A percentile compares a stretch with the other conserved stretches of the same genome.
Conservation (phyloP, 2,329 filamentous ascomycete genomes). For the Phialophora chinensis region DNA sequence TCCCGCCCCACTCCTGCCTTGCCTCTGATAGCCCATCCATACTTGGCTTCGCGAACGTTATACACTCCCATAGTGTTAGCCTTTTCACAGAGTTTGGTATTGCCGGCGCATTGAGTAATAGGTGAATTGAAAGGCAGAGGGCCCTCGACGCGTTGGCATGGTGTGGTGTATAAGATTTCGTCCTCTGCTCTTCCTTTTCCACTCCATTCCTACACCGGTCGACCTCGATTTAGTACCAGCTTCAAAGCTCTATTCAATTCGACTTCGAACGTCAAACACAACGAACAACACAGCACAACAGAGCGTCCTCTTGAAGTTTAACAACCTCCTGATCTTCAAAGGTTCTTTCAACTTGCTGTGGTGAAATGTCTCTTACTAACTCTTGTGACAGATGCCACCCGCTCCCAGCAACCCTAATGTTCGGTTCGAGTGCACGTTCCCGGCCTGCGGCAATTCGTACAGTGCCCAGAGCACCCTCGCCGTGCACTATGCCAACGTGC, state of each 20-base stretch:
- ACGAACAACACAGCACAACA: neutral
- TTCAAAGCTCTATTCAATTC: slow-evolving; percentile 9
- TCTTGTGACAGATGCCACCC: neutral
- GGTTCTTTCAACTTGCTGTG: neutral
- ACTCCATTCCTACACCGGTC: slow-evolving; percentile 1
- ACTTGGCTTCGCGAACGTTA: too few relatives aligned
- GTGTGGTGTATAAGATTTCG: neutral
- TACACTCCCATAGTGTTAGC: neutral
- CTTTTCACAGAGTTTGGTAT: neutral
- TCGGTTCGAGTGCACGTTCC: neutral
- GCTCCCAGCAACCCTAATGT: neutral
- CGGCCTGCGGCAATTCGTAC: slow-evolving; percentile 3
- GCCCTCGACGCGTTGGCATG: neutral
- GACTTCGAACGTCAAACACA: slow-evolving; percentile 5
- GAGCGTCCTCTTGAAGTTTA: neutral
- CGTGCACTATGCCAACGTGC: neutral
- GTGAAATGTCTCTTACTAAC: neutral
- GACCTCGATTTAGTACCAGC: neutral
- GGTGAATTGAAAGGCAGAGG: neutral
- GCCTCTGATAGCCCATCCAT: neutral
- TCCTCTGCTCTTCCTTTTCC: neutral
- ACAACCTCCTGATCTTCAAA: slow-evolving; percentile 1
- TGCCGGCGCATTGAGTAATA: neutral
- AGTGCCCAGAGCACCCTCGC: slow-evolving; percentile 2
- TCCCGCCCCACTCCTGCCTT: neutral